phyloP scores from a whole-genome alignment of 257 asterid species.

The Ligustrum vulgare region DNA sequence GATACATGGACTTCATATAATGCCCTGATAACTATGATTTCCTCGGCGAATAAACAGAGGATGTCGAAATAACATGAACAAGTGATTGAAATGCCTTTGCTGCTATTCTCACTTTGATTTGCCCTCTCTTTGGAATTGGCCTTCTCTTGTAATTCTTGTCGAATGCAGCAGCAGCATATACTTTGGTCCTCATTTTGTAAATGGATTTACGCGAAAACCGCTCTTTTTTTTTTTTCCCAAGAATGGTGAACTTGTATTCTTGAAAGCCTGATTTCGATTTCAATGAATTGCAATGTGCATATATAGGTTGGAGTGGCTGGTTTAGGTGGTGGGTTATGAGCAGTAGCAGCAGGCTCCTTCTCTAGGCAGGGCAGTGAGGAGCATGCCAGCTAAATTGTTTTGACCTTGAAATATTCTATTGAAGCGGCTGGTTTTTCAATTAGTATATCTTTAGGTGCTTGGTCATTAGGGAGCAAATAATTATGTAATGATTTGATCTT shows the following conservation, averaged over 20 bases:
- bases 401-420: slow-evolving; percentile 31
- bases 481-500: neutral
- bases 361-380: slow-evolving; percentile 30
- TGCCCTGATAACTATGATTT: slow-evolving; percentile 30
- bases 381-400: slow-evolving; percentile 50
- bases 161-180: slow-evolving; percentile 23
- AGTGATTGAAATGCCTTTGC: slow-evolving; percentile 53
- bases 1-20: neutral
- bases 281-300: neutral
- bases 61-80: slow-evolving; percentile 29
- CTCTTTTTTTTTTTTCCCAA: neutral
- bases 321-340: slow-evolving; percentile 13
- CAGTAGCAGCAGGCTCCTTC: slow-evolving; percentile 17
- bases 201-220: neutral
- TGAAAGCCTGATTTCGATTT: neutral
- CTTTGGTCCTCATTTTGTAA: slow-evolving; percentile 25
- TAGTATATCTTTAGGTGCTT: slow-evolving; percentile 1
- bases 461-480: neutral
- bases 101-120: slow-evolving; percentile 59
- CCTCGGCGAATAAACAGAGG: slow-evolving; percentile 34
- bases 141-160: slow-evolving; percentile 27
- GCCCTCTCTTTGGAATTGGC: slow-evolving; percentile 55
- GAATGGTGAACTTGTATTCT: neutral
- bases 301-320: slow-evolving; percentile 15
- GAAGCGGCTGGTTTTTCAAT: neutral